phyloP scores from a whole-genome alignment of 169 alveolate species.

The Amoebophrya sp. region DNA sequence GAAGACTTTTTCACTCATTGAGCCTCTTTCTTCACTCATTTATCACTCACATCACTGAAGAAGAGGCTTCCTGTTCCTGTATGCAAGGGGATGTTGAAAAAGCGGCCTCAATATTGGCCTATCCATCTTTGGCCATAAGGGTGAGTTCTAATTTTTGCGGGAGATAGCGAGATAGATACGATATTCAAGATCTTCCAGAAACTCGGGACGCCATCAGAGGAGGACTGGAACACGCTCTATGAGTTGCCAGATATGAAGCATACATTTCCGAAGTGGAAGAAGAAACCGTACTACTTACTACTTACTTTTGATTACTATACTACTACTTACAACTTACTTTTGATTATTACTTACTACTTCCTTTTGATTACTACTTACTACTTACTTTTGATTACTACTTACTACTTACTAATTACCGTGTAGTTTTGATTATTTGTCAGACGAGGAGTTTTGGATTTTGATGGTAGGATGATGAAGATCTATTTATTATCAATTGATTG shows the following conservation, averaged over 20 bases:
- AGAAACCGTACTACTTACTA: background rate
- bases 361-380: background rate
- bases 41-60: background rate
- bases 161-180: slow-evolving; percentile 75
- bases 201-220: slow-evolving; percentile 79
- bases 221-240: background rate
- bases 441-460: too few relatives aligned
- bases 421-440: too few relatives aligned
- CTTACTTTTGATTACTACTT: background rate
- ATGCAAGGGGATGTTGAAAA: background rate
- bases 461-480: too few relatives aligned
- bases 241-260: background rate
- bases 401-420: too few relatives aligned
- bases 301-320: background rate
- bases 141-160: slow-evolving; percentile 67
- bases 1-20: background rate
- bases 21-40: background rate
- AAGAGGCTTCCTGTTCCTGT: background rate
- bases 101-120: background rate
- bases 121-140: background rate
- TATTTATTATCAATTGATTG: too few relatives aligned
- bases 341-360: too few relatives aligned
- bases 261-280: background rate
- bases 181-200: slow-evolving; percentile 75
- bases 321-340: too few relatives aligned